Conservation (phyloP, 345 rosid species). For the Adansonia digitata region DNA sequence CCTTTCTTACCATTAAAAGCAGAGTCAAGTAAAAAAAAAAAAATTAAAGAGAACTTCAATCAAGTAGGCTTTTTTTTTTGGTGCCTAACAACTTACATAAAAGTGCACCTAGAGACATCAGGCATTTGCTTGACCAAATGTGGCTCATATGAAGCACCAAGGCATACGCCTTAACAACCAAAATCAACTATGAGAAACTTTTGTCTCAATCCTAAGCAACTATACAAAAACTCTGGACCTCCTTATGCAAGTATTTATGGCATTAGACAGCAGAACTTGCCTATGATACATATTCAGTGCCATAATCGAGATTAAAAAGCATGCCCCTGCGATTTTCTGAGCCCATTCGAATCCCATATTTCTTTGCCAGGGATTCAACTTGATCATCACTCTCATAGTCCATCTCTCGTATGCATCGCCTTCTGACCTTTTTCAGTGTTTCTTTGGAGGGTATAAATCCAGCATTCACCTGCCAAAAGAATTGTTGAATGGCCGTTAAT, state of each 20-base stretch:
- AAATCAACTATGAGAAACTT: neutral
- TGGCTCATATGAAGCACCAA: too few relatives aligned
- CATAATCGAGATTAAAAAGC: conserved; percentile 66
- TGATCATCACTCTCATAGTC: conserved; percentile 57
- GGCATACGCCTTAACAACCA: too few relatives aligned
- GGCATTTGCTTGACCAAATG: too few relatives aligned
- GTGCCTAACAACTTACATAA: too few relatives aligned
- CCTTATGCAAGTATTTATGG: neutral
- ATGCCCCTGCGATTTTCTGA: conserved; percentile 62
- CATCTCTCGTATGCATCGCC: conserved; percentile 81
- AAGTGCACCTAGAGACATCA: too few relatives aligned
- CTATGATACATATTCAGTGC: conserved; percentile 45
- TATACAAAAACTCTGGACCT: neutral
- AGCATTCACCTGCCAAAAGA: conserved; percentile 48
- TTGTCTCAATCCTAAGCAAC: neutral
- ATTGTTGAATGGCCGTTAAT: conserved; percentile 4
- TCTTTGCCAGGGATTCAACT: conserved; percentile 51
- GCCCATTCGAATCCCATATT: conserved; percentile 59
- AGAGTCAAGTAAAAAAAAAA: too few relatives aligned
- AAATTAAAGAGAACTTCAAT: too few relatives aligned
- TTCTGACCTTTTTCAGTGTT: conserved; percentile 64
- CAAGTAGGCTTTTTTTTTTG: too few relatives aligned
- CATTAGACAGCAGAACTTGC: conserved; percentile 11
- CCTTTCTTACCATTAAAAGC: too few relatives aligned
- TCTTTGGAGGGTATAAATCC: conserved; percentile 84